Percentiles rank a stretch among this genome's conserved stretches.
Evolutionary conservation across 2,329 filamentous ascomycete genomes (phyloP).

Genomic region (Aspergillus uvarum): DNA sequence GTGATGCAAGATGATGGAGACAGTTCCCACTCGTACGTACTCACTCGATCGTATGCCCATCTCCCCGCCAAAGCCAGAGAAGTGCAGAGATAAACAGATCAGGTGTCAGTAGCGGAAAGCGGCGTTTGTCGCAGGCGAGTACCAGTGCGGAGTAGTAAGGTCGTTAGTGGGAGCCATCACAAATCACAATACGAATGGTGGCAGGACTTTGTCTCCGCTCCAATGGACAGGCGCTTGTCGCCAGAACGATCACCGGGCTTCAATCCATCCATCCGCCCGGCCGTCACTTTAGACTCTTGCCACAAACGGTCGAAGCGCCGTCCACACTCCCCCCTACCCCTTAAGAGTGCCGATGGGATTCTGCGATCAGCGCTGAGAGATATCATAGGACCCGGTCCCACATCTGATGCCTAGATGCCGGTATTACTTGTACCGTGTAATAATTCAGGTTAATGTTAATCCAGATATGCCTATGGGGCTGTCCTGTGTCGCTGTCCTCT

Average conservation of each 20-base stretch:
- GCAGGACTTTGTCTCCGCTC: background rate
- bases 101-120: background rate
- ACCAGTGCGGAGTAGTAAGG: background rate
- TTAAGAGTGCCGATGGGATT: conserved; percentile 18
- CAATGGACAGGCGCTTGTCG: background rate
- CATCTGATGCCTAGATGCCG: conserved; percentile 3
- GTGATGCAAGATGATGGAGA: background rate
- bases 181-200: background rate
- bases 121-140: background rate
- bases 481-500: background rate
- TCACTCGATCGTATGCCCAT: background rate
- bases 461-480: conserved; percentile 1
- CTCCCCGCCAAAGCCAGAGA: no score
- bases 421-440: background rate
- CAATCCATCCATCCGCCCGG: no score
- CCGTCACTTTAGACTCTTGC: conserved; percentile 28
- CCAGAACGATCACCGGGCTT: conserved; percentile 23
- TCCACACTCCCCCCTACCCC: conserved; percentile 24
- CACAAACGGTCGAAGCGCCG: conserved; percentile 24
- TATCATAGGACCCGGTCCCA: conserved; percentile 15
- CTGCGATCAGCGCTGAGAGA: conserved; percentile 26
- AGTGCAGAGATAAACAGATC: background rate
- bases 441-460: conserved; percentile 4
- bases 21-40: background rate
- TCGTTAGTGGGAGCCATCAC: conserved; percentile 7